Evolutionary conservation across 192 early-diverging fungal genomes (phyloP), one percentile per base, ranked within the genome.

Genomic region (Spizellomyces sp.): DNA sequence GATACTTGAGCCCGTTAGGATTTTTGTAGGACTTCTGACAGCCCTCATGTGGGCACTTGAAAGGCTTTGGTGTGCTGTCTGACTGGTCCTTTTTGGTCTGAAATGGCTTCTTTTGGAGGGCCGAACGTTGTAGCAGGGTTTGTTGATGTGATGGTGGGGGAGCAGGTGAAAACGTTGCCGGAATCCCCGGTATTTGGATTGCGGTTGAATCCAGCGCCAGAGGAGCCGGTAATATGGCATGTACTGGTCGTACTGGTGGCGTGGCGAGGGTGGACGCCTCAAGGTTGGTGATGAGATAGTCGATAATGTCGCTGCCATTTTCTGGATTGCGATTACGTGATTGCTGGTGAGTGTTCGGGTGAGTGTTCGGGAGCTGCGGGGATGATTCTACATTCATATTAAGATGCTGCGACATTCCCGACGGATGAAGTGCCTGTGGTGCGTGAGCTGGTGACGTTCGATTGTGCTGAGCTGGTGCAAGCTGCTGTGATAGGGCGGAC

Each of bases 11-110:
- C 12, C 96, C 96, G 67, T 95, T 95, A 52, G 95, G 92, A 80
- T 98, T 98, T 80, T 98, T 98, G 84, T 98, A 98, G 42, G 91
- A 84, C 75, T 98, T 98, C 67, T 88, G 89, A 81, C 96, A 98
- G 48, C 90, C 87, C 21, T 85, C 79, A 63, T 92, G 87, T 9
- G 88, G 85, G 76, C 96, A 98, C 48, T 82, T 62, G 65, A 75
- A 76, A 44, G 81, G 79, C 67, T 82, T 82, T 0, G 71, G 56
- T 50, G 58, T 48, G 45, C 22, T 48, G 21, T 64, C 44, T 46
- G 17, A 10, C 47, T 70, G 36, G 0, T 7, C 47, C 66, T 68
- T 68, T 58, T 68, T 68, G 5, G 55, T n/a, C 27, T 62, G 14
- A 42, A 5, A 8, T 27, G 62, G 62, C 52, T 21, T 21, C 44